A percentile compares a stretch with the other conserved stretches of the same genome.
These are phyloP conservation scores for Sugiyamaella xylanicola DNA, from an alignment of 1,139 yeast species.

Conservation along the genomic window DNA sequence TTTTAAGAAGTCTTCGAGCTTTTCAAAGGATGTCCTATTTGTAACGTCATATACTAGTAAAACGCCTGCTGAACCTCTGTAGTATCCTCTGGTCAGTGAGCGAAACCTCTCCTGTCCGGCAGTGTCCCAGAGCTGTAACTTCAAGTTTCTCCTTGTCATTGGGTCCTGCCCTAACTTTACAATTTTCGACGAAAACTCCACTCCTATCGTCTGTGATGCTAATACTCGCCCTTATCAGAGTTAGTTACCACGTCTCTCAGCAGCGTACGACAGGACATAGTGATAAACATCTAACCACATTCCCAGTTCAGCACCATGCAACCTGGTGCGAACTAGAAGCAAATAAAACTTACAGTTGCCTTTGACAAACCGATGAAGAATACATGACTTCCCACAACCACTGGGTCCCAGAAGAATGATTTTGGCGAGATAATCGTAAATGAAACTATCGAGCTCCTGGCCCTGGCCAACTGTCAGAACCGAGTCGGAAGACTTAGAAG, in stretches of 20 bases:
- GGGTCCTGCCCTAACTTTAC: conserved; percentile 43
- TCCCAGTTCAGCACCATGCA: no score
- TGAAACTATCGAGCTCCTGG: conserved; percentile 35
- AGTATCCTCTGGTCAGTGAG: conserved; percentile 73
- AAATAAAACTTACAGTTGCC: conserved; percentile 46
- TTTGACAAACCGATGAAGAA: conserved; percentile 48
- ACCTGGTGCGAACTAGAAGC: no score
- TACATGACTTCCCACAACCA: conserved; percentile 51
- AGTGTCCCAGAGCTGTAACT: conserved; percentile 66
- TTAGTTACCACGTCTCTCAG: not conserved
- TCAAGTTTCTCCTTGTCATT: conserved; percentile 38
- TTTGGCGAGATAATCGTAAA: conserved; percentile 51
- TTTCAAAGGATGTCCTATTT: conserved; percentile 54
- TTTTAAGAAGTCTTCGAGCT: conserved; percentile 49
- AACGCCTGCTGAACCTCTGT: conserved; percentile 81
- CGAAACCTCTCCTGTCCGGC: conserved; percentile 81
- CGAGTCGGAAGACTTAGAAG: conserved; percentile 33
- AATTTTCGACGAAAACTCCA: conserved; percentile 52
- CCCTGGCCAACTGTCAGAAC: conserved; percentile 11
- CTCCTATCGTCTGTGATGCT: conserved; percentile 52
- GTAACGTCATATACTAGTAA: conserved; percentile 74
- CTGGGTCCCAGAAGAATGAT: conserved; percentile 51
- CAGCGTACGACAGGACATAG: no score
- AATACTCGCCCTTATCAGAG: conserved; percentile 38
- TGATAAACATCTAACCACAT: no score